Evolutionary conservation across 2,329 filamentous ascomycete species (phyloP), one percentile per base, ranked within the genome.

Genomic region (Byssoonygena ceratinophila): DNA sequence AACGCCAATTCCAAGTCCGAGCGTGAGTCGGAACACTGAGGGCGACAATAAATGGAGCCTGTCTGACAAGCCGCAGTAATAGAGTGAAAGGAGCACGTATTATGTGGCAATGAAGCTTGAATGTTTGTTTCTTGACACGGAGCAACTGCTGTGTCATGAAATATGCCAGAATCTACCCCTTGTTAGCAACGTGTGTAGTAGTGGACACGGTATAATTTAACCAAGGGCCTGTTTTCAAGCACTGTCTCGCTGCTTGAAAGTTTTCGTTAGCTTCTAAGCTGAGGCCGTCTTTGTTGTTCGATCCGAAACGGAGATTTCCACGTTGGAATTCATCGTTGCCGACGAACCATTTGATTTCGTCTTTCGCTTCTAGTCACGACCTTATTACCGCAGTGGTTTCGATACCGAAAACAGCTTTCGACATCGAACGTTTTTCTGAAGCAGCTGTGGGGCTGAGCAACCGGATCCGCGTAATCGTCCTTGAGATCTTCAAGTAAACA

Each of bases 61-160:
- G 75, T 54, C 72, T 70, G 64, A 76, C 77, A 50, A 81, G 71
- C 55, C 78, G 70, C 31, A 78, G 76, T 7, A 81, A 66, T n/a
- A 78, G 79, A 46, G 78, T 74, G 49, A 80, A 71, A 12, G 81
- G 69, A 31, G 77, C 77, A 58, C 81, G 78, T 50, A 80, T 74
- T 50, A 81, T 73, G 55, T 81, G 77, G 60, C 78, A 77, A 57
- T 80, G 76, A 18, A 80, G 69, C 12, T 76, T 64, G 56, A 69
- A 71, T 18, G 59, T 59, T 14, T 66, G 61, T 41, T 68, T 65
- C 11, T 66, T 64, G 37, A 62, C n/a, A 51, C 14, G 57, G 45
- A 23, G 61, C 59, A 58, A 66, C 65, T 16, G 60, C 58, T 41
- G 64, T 60, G 47, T 61, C 61, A 51, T 71, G 68, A 48, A 57